Conservation (phyloP, 352 stramenopile genomes). For the Phytophthora macrochlamydospora region DNA sequence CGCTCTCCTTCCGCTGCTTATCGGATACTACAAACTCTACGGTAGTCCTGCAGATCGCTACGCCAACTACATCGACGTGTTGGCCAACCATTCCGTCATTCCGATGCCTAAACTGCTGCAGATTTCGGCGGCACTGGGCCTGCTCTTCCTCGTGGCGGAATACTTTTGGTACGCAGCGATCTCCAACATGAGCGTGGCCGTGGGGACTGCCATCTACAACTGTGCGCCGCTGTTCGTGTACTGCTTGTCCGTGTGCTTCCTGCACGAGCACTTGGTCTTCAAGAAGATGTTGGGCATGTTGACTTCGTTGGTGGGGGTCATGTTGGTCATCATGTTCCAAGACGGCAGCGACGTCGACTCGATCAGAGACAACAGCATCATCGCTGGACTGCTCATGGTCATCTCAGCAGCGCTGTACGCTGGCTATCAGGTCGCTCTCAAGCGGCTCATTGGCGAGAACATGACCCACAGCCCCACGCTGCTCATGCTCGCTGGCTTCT, state of each 20-base stretch:
- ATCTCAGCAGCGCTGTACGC: conserved; percentile 55
- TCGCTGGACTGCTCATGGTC: conserved; percentile 51
- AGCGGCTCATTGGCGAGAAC: conserved; percentile 40
- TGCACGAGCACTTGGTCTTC: conserved; percentile 47
- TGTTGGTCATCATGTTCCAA: conserved; percentile 57
- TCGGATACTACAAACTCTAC: conserved; percentile 45
- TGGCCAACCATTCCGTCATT: conserved; percentile 49
- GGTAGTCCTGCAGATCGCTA: conserved; percentile 18
- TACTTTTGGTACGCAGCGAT: conserved; percentile 70
- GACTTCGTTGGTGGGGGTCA: conserved; percentile 51
- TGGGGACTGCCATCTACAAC: conserved; percentile 62
- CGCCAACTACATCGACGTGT: conserved; percentile 24
- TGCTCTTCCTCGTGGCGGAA: conserved; percentile 51
- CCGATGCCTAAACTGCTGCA: conserved; percentile 33
- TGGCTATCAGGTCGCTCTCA: conserved; percentile 56
- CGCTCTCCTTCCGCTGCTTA: conserved; percentile 43
- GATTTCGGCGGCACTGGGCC: conserved; percentile 45
- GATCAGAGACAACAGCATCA: conserved; percentile 38
- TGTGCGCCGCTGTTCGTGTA: conserved; percentile 68
- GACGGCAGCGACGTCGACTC: conserved; percentile 38
- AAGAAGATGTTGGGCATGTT: conserved; percentile 54
- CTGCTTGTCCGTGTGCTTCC: conserved; percentile 69
- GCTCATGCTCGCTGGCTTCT: conserved; percentile 52
- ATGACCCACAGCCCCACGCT: conserved; percentile 57
- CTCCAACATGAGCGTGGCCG: conserved; percentile 49